Percentiles rank a stretch among this genome's conserved stretches.
These are phyloP conservation scores for Penicillium malachiteum DNA, from an alignment of 495 filamentous ascomycete species.

Conservation along the genomic window DNA sequence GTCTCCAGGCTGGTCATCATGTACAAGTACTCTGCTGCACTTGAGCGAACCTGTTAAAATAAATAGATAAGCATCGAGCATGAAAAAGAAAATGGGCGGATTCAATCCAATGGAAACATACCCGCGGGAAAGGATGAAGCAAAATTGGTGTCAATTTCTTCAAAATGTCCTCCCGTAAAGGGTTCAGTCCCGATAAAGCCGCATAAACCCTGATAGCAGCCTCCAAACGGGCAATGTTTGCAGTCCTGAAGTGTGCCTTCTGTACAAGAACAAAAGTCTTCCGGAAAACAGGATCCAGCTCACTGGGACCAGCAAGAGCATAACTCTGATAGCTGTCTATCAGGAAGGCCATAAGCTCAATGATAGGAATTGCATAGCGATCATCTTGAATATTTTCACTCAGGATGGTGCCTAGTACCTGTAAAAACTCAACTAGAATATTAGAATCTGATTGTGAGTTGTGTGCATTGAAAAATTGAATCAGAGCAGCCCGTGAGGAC, in stretches of 20 bases:
- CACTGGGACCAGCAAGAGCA: conserved; percentile 12
- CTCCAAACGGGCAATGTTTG: conserved; percentile 73
- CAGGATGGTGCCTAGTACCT: conserved; percentile 44
- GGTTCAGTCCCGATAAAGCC: conserved; percentile 50
- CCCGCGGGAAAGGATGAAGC: conserved; percentile 62
- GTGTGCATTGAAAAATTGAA: conserved; percentile 40
- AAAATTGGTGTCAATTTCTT: conserved; percentile 59
- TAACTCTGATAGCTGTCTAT: conserved; percentile 57
- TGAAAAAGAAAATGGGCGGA: not conserved
- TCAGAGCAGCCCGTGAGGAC: conserved; percentile 68
- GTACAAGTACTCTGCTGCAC: conserved; percentile 39
- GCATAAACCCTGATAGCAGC: conserved; percentile 77
- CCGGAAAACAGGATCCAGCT: conserved; percentile 41
- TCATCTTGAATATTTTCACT: conserved; percentile 56
- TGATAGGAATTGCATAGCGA: conserved; percentile 66
- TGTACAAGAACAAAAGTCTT: conserved; percentile 67
- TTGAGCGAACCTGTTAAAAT: conserved; percentile 33
- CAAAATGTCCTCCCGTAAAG: conserved; percentile 44
- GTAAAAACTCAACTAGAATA: conserved; percentile 35
- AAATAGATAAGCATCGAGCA: not conserved
- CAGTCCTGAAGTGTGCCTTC: conserved; percentile 77
- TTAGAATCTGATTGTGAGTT: conserved; percentile 33
- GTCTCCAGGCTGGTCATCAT: conserved; percentile 34
- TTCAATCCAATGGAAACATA: conserved; percentile 42
- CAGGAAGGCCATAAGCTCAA: conserved; percentile 75